These are phyloP conservation scores for Lathyrus oleraceus DNA, from an alignment of 306 rosid genomes.

Conservation along the genomic window DNA sequence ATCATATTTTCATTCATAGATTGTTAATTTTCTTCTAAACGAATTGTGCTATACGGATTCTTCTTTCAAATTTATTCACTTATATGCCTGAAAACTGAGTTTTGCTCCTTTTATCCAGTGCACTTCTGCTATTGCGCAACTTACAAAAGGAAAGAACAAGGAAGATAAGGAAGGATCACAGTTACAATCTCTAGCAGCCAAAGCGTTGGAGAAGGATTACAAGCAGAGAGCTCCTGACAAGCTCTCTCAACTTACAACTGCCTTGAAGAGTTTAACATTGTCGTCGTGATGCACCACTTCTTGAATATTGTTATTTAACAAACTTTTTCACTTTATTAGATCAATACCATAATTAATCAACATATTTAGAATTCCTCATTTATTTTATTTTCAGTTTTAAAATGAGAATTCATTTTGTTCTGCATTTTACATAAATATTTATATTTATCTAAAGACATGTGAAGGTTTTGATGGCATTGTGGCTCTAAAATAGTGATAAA, in stretches of 20 bases:
- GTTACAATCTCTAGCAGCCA: constrained; percentile 76
- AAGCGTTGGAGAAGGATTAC: constrained; percentile 87
- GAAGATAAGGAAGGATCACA: constrained; percentile 88
- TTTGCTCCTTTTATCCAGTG: constrained; percentile 55
- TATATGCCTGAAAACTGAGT: constrained; percentile 34
- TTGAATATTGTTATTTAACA: constrained; percentile 26
- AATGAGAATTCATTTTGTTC: constrained; percentile 26
- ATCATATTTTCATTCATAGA: constrained; percentile 27
- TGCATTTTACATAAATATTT: constrained; percentile 31
- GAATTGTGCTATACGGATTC: constrained; percentile 17
- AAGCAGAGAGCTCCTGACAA: constrained; percentile 92
- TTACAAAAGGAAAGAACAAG: constrained; percentile 78
- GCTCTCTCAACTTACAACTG: constrained; percentile 79
- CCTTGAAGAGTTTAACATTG: constrained; percentile 68
- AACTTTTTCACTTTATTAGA: constrained; percentile 35
- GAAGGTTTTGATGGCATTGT: constrained; percentile 26
- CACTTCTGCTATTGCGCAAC: constrained; percentile 80
- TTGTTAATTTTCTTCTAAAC: constrained; percentile 18
- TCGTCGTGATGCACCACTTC: constrained; percentile 56
- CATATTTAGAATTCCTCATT: constrained; percentile 31
- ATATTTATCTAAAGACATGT: constrained; percentile 25
- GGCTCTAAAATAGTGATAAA: constrained; percentile 26
- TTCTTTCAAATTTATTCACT: constrained; percentile 21
- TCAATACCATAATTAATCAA: constrained; percentile 32
- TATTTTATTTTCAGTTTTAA: constrained; percentile 29